A percentile compares a stretch with the other conserved stretches of the same genome.
phyloP scores from a whole-genome alignment of 1,139 yeast genomes.

The Blastobotrys serpentis region DNA sequence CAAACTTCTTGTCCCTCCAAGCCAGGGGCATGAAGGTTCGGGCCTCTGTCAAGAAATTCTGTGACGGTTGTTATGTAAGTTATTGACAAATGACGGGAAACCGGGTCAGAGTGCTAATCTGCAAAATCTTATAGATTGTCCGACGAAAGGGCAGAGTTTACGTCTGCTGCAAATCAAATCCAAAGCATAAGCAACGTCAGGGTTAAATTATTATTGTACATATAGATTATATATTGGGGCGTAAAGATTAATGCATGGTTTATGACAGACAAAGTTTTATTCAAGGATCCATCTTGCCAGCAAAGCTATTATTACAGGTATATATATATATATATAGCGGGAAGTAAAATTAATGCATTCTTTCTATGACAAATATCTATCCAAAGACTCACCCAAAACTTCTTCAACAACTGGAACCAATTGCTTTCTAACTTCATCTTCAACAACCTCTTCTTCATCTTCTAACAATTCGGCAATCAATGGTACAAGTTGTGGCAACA shows the following conservation, averaged over 20 bases:
- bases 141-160: conserved; percentile 93
- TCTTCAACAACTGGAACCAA: conserved; percentile 87
- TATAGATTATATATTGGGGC: neutral
- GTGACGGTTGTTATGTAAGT: conserved; percentile 74
- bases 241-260: neutral
- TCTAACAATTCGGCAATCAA: conserved; percentile 91
- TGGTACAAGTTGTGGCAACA: conserved; percentile 93
- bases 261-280: too few relatives aligned
- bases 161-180: conserved; percentile 88
- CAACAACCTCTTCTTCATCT: conserved; percentile 93
- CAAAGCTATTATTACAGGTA: too few relatives aligned
- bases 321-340: too few relatives aligned
- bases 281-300: too few relatives aligned
- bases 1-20: conserved; percentile 22
- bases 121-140: conserved; percentile 53
- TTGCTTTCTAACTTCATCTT: conserved; percentile 87
- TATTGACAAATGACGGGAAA: too few relatives aligned
- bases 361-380: conserved; percentile 70
- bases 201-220: conserved; percentile 50
- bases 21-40: conserved; percentile 62
- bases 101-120: too few relatives aligned
- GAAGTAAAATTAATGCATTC: too few relatives aligned
- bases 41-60: conserved; percentile 87
- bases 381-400: conserved; percentile 92
- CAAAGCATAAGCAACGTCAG: conserved; percentile 96